phyloP scores from a whole-genome alignment of 176 grass and related monocot species.

The Cenchrus americanus region DNA sequence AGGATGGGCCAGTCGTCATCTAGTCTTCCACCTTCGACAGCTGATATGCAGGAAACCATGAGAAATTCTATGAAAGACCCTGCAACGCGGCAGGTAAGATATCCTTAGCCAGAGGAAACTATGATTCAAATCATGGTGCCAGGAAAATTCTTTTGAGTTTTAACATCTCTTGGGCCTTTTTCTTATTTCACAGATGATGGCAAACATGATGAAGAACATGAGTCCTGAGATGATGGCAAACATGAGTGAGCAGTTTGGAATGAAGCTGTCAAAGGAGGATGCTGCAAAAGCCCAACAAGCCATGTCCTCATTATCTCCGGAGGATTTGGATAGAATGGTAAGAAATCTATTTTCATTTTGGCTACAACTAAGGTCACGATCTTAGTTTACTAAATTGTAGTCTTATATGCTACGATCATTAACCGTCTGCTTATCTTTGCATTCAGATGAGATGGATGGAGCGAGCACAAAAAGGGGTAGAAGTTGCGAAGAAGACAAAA shows the following conservation, averaged over 20 bases:
- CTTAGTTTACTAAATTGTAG: neutral
- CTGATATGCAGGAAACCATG: conserved; percentile 79
- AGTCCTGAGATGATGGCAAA: conserved; percentile 96
- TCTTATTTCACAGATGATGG: conserved; percentile 74
- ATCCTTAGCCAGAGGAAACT: conserved; percentile 23
- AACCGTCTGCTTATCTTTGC: conserved; percentile 23
- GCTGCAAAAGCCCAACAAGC: conserved; percentile 86
- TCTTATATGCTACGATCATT: neutral
- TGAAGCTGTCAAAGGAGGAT: conserved; percentile 94
- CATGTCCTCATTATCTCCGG: conserved; percentile 81
- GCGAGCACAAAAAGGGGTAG: conserved; percentile 72
- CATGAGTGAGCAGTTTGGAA: conserved; percentile 90
- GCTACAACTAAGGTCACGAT: neutral
- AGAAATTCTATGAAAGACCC: conserved; percentile 89
- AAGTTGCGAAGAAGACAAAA: conserved; percentile 80
- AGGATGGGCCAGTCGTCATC: conserved; percentile 58
- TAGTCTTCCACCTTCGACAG: conserved; percentile 44
- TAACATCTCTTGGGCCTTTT: conserved; percentile 40
- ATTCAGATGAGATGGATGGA: conserved; percentile 90
- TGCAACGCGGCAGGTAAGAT: conserved; percentile 85
- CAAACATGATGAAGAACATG: conserved; percentile 97
- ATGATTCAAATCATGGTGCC: neutral
- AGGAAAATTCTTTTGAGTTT: conserved; percentile 23
- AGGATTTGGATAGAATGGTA: conserved; percentile 98
- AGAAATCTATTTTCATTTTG: conserved; percentile 20